Conservation (phyloP, 2,329 filamentous ascomycete genomes). For the Venturia nashicola region DNA sequence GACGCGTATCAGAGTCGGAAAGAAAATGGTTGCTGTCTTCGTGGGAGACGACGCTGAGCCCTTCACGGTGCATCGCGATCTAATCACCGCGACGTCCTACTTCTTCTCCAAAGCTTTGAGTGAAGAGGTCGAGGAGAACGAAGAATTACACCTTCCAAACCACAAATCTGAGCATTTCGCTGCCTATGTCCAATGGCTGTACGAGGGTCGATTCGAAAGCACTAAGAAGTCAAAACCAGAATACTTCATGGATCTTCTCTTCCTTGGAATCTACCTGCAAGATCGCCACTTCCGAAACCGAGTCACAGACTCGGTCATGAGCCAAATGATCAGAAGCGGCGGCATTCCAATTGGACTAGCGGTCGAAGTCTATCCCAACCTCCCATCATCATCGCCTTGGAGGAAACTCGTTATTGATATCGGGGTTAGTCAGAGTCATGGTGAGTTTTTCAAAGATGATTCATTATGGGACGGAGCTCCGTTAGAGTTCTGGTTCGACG, state of each 20-base stretch:
- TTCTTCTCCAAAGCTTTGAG: neutral
- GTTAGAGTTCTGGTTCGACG: neutral
- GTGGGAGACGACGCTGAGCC: neutral
- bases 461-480: neutral
- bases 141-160: neutral
- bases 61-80: neutral
- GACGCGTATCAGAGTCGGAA: neutral
- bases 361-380: neutral
- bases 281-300: neutral
- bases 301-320: neutral
- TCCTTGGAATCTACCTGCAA: neutral
- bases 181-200: neutral
- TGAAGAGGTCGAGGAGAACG: neutral
- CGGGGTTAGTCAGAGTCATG: neutral
- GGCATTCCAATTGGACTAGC: neutral
- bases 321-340: neutral
- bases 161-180: neutral
- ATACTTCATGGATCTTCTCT: neutral
- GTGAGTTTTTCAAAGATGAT: neutral
- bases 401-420: neutral
- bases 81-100: neutral
- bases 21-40: neutral
- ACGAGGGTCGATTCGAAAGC: neutral
- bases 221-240: neutral
- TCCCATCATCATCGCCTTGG: neutral